These are phyloP conservation scores for Aspergillus awamori DNA, from an alignment of 2,329 filamentous ascomycete genomes.

Conservation along the genomic window DNA sequence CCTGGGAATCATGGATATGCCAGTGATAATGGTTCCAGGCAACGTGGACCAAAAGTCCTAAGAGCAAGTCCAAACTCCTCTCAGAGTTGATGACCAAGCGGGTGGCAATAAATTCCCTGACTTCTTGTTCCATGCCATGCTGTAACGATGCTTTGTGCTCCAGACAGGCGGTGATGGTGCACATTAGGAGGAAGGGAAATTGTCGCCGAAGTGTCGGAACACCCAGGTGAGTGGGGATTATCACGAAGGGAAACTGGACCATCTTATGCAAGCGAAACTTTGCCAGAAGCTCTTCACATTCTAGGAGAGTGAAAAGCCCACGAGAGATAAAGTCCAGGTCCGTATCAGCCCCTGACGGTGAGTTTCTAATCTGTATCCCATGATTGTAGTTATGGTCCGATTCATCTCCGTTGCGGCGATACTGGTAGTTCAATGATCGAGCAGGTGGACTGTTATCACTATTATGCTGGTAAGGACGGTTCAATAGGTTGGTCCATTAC, in stretches of 20 bases:
- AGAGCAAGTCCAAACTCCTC: constrained; percentile 13
- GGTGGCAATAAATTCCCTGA: constrained; percentile 3
- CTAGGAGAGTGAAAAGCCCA: not conserved
- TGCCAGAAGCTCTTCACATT: not conserved
- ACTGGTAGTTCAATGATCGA: not conserved
- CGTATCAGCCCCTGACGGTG: not conserved
- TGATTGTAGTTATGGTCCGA: not conserved
- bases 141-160: constrained; percentile 3
- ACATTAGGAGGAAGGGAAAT: constrained; percentile 10
- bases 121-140: not conserved
- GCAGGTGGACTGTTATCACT: not conserved
- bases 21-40: constrained; percentile 16
- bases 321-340: not conserved
- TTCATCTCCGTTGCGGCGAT: not conserved
- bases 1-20: constrained; percentile 5
- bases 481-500: not conserved
- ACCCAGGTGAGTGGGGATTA: not conserved
- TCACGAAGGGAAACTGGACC: constrained; percentile 15
- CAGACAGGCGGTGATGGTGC: not conserved
- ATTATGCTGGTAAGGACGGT: not conserved
- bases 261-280: constrained; percentile 12
- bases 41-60: constrained; percentile 14
- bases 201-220: not conserved
- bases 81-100: constrained; percentile 6
- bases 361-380: not conserved